Evolutionary conservation across 2,329 filamentous ascomycete species (phyloP).

Genomic region (Fusarium cyanostomum): DNA sequence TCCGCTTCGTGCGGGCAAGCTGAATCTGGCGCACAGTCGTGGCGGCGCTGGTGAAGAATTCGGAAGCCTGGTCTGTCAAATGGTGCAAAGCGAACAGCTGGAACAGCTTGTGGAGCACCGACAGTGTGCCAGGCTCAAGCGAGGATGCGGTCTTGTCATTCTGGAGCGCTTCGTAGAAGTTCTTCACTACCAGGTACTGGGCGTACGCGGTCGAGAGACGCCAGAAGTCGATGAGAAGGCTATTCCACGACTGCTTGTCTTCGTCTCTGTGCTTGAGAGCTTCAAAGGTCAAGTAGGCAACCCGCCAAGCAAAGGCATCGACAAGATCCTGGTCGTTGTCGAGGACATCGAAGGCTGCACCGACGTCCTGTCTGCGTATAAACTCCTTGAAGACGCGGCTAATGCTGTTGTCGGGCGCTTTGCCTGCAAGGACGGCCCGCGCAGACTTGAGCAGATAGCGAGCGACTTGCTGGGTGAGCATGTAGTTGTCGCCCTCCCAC

Average conservation of each 20-base stretch:
- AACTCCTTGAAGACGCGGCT: slow-evolving; percentile 71
- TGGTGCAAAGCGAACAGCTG: slow-evolving; percentile 77
- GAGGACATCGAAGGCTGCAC: slow-evolving; percentile 79
- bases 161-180: slow-evolving; percentile 63
- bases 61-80: slow-evolving; percentile 72
- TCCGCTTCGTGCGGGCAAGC: slow-evolving; percentile 71
- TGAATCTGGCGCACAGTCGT: slow-evolving; percentile 78
- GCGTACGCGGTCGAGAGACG: slow-evolving; percentile 78
- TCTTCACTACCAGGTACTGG: slow-evolving; percentile 81
- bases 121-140: slow-evolving; percentile 66
- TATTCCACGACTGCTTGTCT: slow-evolving; percentile 82
- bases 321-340: slow-evolving; percentile 75
- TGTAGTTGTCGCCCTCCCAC: slow-evolving; percentile 85
- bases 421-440: slow-evolving; percentile 72
- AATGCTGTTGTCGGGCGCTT: slow-evolving; percentile 51
- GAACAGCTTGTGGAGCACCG: slow-evolving; percentile 76
- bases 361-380: slow-evolving; percentile 72
- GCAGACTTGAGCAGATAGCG: slow-evolving; percentile 81
- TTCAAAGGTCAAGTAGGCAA: slow-evolving; percentile 78
- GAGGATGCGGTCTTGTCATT: slow-evolving; percentile 60
- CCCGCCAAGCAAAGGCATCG: slow-evolving; percentile 78
- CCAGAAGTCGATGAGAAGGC: slow-evolving; percentile 80
- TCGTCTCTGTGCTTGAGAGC: slow-evolving; percentile 77
- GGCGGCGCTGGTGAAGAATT: slow-evolving; percentile 77
- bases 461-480: slow-evolving; percentile 82